Evolutionary conservation across 2,329 filamentous ascomycete genomes (phyloP).

Genomic region (Sclerotinia glacialis): DNA sequence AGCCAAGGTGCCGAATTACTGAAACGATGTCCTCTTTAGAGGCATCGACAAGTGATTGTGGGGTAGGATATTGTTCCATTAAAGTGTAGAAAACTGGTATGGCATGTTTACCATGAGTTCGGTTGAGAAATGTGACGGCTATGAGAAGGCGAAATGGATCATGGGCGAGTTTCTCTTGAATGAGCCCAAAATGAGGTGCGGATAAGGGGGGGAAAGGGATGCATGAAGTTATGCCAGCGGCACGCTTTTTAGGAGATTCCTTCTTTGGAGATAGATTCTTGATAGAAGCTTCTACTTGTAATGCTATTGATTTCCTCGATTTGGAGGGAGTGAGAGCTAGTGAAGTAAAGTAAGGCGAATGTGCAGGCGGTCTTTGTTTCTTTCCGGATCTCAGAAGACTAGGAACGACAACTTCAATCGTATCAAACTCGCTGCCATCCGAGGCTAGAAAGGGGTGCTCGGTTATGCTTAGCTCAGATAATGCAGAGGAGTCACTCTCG

Average conservation of each 20-base stretch:
- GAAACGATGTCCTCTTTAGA: constrained; percentile 53
- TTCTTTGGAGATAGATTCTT: neutral
- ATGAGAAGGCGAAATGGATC: constrained; percentile 79
- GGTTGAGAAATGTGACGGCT: constrained; percentile 80
- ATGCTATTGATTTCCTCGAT: neutral
- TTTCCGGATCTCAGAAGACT: constrained; percentile 12
- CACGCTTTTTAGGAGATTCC: constrained; percentile 26
- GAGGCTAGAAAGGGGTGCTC: constrained; percentile 27
- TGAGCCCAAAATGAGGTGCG: constrained; percentile 66
- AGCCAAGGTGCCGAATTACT: constrained; percentile 68
- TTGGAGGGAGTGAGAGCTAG: constrained; percentile 21
- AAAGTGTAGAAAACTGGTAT: constrained; percentile 73
- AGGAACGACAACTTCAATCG: constrained; percentile 23
- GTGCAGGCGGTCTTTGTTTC: constrained; percentile 32
- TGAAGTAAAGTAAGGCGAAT: constrained; percentile 38
- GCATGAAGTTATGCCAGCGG: constrained; percentile 45
- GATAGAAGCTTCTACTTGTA: neutral
- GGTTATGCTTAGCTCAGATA: constrained; percentile 25
- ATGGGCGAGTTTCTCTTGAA: constrained; percentile 75
- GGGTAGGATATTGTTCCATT: constrained; percentile 65
- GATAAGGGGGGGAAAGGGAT: constrained; percentile 67
- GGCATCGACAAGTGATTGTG: constrained; percentile 58
- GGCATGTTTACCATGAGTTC: constrained; percentile 69
- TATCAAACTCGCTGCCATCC: constrained; percentile 26
- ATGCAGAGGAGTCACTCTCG: constrained; percentile 19